phyloP scores from a whole-genome alignment of 2,329 filamentous ascomycete species.

The Purpureocillium takamizusanense region DNA sequence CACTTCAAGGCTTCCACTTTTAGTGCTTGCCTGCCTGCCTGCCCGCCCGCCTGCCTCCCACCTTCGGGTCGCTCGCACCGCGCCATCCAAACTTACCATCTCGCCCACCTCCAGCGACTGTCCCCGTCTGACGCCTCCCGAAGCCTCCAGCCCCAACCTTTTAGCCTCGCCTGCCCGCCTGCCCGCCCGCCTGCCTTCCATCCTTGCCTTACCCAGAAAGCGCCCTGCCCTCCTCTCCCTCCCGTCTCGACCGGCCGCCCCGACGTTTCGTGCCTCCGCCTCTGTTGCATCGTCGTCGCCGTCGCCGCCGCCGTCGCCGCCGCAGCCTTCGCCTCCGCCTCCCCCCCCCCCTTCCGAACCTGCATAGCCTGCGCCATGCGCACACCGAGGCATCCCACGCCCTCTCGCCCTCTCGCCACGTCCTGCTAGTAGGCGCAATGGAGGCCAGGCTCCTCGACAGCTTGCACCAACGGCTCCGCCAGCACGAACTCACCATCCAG shows the following conservation, averaged over 20 bases:
- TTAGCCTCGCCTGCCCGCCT: conserved; percentile 2
- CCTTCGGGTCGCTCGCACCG: background rate
- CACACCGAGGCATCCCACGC: conserved; percentile 21
- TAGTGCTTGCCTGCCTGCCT: background rate
- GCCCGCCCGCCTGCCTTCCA: too few species aligned
- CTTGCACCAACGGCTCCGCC: conserved; percentile 42
- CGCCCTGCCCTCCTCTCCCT: too few species aligned
- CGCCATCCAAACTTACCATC: background rate
- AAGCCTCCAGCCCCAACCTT: conserved; percentile 2
- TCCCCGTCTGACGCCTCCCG: conserved; percentile 1
- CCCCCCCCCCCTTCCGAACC: background rate
- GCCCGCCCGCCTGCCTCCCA: background rate
- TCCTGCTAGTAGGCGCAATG: conserved; percentile 26
- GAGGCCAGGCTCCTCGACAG: conserved; percentile 38
- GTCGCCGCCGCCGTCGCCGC: too few species aligned
- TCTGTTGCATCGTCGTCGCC: background rate
- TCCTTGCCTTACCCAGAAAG: too few species aligned
- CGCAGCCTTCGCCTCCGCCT: background rate
- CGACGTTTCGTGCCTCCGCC: too few species aligned
- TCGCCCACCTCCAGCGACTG: background rate
- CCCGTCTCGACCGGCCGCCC: too few species aligned
- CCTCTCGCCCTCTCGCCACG: conserved; percentile 17
- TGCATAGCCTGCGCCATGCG: conserved; percentile 26
- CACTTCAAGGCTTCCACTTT: too few species aligned
- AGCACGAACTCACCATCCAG: conserved; percentile 49